These are phyloP conservation scores for Ceriops decandra DNA, from an alignment of 345 rosid species.

Conservation along the genomic window DNA sequence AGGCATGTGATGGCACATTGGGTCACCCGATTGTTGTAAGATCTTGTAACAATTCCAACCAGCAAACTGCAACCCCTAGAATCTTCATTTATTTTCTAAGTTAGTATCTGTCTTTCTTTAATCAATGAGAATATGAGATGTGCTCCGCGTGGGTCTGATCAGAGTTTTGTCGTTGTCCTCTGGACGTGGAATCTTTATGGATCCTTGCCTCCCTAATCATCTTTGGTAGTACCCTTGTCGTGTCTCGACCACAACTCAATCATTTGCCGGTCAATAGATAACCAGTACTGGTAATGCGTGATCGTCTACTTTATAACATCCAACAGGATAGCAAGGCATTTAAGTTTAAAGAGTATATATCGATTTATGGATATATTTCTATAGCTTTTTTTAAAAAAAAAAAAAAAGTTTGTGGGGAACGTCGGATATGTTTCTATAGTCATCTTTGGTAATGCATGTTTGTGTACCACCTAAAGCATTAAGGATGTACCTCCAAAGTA, in stretches of 20 bases:
- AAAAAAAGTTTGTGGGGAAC: too few species aligned
- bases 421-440: too few species aligned
- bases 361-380: too few species aligned
- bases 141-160: conserved; percentile 16
- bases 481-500: neutral
- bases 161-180: conserved; percentile 5
- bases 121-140: conserved; percentile 7
- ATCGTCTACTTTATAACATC: neutral
- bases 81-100: neutral
- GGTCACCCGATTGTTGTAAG: conserved; percentile 18
- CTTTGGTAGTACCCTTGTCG: conserved; percentile 18
- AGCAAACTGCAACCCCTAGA: conserved; percentile 21
- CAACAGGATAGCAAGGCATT: neutral
- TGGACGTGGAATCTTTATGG: conserved; percentile 8
- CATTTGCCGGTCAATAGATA: conserved; percentile 7
- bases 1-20: conserved; percentile 34
- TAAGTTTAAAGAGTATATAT: too few species aligned
- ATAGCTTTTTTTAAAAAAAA: too few species aligned
- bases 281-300: conserved; percentile 20
- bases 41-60: conserved; percentile 29
- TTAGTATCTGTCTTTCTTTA: conserved; percentile 6
- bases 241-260: conserved; percentile 14
- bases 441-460: neutral
- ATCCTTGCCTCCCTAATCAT: conserved; percentile 37
- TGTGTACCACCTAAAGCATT: neutral